Base-by-base conservation (phyloP, 805 yeast species). In the Debaryomyces prosopidis region DNA sequence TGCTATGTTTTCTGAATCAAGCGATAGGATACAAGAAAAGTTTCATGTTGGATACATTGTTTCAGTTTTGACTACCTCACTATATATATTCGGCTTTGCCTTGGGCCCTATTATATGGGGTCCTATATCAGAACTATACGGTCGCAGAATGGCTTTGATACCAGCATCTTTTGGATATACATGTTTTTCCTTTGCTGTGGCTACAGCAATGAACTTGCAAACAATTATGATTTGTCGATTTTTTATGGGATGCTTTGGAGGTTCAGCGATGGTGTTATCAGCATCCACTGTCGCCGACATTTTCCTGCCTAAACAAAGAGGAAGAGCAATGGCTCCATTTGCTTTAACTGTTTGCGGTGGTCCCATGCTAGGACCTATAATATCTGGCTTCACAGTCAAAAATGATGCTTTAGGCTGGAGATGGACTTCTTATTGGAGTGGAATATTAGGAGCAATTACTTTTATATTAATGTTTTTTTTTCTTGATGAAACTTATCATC, bases 71-170 rank as follows among this genome's bases (percentile, higher is more conserved):
- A 86, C 89, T 44, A 77, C 89, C 9, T 82, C 97, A 0, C 45
- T 90, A 20, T 91, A 80, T 57, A 96, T 91, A 12, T 63, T 89
- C 33, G 98, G 97, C 9, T 92, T 91, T 66, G 97, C 96, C 1
- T 77, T 88, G 1, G 97, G 97, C 16, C 98, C 98, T 2, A 72
- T 90, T 39, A 58, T 89, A 28, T 91, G 94, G 89, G 97, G 63
- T 36, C 66, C 66, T 4, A 45, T 60, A 19, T 51, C 60, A 10
- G 65, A 62, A 45, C 60, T 68, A 11, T 54, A 47, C 52, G 64
- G 74, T 39, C 61, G 82, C 28, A 74, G 66, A 50, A 46, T 60
- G 3, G 75, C 78, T 19, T 36, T 73, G 4, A 42, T 74, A 18
- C 42, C 67, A 1, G 79, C 81, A 60, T 74, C 18, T 12, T 49